Conservation (phyloP, 148 eudicot genomes). For the Silene conica region DNA sequence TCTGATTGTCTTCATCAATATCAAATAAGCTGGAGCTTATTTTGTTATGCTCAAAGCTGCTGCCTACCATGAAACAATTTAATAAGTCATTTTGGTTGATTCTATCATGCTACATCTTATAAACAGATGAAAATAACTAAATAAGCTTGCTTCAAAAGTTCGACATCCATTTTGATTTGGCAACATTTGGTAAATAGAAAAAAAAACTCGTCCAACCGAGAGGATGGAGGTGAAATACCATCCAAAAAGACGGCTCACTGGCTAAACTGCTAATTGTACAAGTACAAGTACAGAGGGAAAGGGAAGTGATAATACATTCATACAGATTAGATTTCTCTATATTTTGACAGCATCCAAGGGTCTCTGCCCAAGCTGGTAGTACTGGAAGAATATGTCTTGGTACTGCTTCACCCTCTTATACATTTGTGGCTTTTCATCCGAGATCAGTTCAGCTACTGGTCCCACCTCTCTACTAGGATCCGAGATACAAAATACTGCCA, state of each 20-base stretch:
- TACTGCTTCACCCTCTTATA: constrained; percentile 35
- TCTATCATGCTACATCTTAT: too few species aligned
- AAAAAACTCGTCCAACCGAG: background rate
- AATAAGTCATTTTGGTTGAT: too few species aligned
- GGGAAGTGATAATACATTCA: constrained; percentile 8
- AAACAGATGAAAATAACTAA: too few species aligned
- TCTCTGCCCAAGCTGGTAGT: constrained; percentile 33
- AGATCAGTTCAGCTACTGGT: constrained; percentile 34
- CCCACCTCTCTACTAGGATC: constrained; percentile 36
- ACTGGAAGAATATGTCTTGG: constrained; percentile 25
- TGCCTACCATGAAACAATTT: too few species aligned
- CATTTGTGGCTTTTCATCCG: constrained; percentile 35
- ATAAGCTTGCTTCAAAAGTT: background rate
- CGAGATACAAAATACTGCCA: constrained; percentile 35
- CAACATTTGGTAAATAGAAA: background rate
- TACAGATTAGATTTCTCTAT: constrained; percentile 10
- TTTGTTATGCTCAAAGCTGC: background rate
- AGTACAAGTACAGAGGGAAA: background rate
- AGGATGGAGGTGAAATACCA: background rate
- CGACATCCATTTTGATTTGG: background rate
- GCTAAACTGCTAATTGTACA: background rate
- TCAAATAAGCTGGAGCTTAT: background rate
- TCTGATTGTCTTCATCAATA: background rate
- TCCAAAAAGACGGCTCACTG: background rate
- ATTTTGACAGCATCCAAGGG: constrained; percentile 30